Base-by-base conservation (phyloP, 1,139 yeast species). In the Zygosaccharomyces pseudobailii region DNA sequence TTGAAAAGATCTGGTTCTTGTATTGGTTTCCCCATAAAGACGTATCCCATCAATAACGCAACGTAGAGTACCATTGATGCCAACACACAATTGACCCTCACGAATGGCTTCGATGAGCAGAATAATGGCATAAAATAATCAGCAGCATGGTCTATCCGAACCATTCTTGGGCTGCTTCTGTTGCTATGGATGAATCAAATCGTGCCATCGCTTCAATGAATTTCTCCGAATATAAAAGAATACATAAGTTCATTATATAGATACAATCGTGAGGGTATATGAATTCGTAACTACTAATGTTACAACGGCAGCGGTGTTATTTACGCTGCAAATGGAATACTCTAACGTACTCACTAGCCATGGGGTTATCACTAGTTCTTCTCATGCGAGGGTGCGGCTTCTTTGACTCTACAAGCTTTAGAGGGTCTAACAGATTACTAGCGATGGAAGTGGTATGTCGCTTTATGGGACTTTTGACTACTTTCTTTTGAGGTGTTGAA, bases 41-140 rank as follows among this genome's bases (percentile, higher is more conserved):
- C 45, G 9, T 67, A 57, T 10, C 58, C 51, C 32, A 51, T 38
- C 48, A 55, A 59, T 23, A 59, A 49, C 7, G 47, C 13, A 5
- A 47, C 19, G 45, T 54, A 63, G 21, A 62, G 47, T 5, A 42
- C 32, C 5, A 47, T 19, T 2, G 55, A 40, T 10, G 47, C 38
- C 8, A 53, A 6, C 3, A 55, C 38, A 3, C 61, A 48, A 13
- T 52, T n/a, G 24, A 58, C 41, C 7, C 55, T 59, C 22, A 58
- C 56, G 19, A 49, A 47, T 5, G 64, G 57, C 43, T 58, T 55
- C 32, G 58, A 56, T 3, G 68, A 63, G 44, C 66, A 63, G 23
- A 63, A 52, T 36, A 66, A 42, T 3, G 68, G 68, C 68, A 65
- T 63, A 42, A 57, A 65, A 46, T 55, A 61, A 6, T 61, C 48